Base-by-base conservation (phyloP, 2,329 filamentous ascomycete genomes). In the Penicillium griseofulvum region DNA sequence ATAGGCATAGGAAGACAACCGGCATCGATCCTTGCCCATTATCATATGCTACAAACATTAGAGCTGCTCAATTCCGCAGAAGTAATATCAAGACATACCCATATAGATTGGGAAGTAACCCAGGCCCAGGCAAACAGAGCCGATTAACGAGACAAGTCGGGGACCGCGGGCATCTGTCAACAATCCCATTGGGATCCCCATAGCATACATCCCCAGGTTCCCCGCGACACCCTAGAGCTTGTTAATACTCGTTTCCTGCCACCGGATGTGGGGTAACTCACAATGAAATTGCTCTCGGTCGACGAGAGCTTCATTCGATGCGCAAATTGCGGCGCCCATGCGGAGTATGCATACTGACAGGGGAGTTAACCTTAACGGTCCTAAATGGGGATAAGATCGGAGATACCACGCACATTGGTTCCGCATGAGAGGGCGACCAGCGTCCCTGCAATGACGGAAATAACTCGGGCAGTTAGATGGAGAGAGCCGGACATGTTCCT, bases 251-350 rank as follows among this genome's bases (percentile, higher is more conserved):
- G 22, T 31, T 49, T 31, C 43, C 46, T 14, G 31, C 29, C 17
- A 51, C 37, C 14, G 11, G 56, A 36, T 50, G 49, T 26, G 37
- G 46, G 42, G 56, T 31, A 38, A 68, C 83, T 71, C 79, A 87
- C 92, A 69, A 99, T 92, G 62, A 97, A 75, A 74, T 99, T 97
- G 74, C 86, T 91, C 73, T 97, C 83, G 3, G 93, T 97, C n/a
- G 94, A 88, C 14, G 91, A 91, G 58, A 97, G 84, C 70, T 88
- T 86, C 65, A 99, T 81, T 65, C 84, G 87, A 68, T 95, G 87
- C 47, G 92, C 91, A 70, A 97, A 97, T 75, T 97, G 92, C 19
- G 94, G 94, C 14, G 90, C 91, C 92, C 94, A 99, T 75, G 93
- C 93, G 52, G 91, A 97, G 76, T 97, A 99, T 70, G 92, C 93